A percentile compares a stretch with the other conserved stretches of the same genome.
Conservation (phyloP, 2,329 filamentous ascomycete species). For the Ophiostoma sp. region DNA sequence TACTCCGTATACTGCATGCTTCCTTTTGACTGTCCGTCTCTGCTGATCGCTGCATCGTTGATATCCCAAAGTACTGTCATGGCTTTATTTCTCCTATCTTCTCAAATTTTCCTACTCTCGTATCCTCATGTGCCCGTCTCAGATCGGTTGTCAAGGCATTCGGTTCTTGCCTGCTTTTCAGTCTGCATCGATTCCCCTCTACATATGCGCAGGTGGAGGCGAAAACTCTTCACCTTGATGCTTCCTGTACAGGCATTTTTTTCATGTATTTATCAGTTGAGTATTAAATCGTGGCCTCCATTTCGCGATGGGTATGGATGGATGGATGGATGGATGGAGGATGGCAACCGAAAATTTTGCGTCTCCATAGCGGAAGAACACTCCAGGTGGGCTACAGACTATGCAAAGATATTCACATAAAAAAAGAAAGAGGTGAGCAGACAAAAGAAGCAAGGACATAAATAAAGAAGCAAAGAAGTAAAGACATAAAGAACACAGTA, state of each 20-base stretch:
- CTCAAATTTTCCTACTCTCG: neutral
- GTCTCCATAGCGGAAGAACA: neutral
- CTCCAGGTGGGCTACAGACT: no score
- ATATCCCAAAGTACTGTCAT: slow-evolving; percentile 7
- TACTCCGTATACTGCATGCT: neutral
- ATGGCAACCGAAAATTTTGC: neutral
- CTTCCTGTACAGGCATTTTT: neutral
- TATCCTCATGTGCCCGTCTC: neutral
- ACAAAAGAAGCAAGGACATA: neutral
- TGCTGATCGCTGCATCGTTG: neutral
- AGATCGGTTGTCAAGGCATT: neutral
- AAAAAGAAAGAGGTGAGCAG: neutral
- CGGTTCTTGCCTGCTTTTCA: neutral
- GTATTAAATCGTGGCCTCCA: neutral
- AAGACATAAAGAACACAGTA: no score
- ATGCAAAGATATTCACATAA: neutral
- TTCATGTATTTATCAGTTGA: neutral
- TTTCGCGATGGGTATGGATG: neutral
- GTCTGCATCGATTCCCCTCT: no score
- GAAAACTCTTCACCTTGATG: slow-evolving; percentile 1
- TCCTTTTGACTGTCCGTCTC: neutral
- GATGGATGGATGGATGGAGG: neutral
- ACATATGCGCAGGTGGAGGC: neutral
- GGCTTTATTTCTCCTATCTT: neutral
- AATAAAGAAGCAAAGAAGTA: neutral